These are phyloP conservation scores for Asclepias syriaca DNA, from an alignment of 257 asterid genomes.

Conservation along the genomic window DNA sequence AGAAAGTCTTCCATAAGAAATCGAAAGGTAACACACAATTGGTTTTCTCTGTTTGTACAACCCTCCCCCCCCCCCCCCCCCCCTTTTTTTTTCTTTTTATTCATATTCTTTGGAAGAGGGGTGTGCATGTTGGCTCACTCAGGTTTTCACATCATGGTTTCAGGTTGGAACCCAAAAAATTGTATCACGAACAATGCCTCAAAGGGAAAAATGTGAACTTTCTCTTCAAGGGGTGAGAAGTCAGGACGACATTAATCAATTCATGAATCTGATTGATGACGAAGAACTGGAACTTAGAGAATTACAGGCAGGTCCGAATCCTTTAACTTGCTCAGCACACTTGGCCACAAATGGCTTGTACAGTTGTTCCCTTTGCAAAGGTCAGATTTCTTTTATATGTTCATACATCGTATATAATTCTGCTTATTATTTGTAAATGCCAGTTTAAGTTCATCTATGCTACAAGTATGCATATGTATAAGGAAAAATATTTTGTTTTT, in stretches of 20 bases:
- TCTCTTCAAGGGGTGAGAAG: conserved; percentile 46
- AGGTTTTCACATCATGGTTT: conserved; percentile 19
- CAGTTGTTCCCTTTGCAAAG: conserved; percentile 97
- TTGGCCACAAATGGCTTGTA: conserved; percentile 54
- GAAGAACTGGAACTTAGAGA: conserved; percentile 94
- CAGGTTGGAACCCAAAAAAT: conserved; percentile 53
- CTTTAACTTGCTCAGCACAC: conserved; percentile 76
- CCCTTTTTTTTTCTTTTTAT: background rate
- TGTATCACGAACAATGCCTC: conserved; percentile 41
- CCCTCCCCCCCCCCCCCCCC: too few species aligned
- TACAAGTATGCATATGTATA: background rate
- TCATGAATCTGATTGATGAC: conserved; percentile 61
- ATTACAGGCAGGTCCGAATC: conserved; percentile 72
- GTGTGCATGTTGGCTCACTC: conserved; percentile 2
- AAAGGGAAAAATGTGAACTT: conserved; percentile 68
- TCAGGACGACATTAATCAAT: conserved; percentile 40
- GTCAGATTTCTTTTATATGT: conserved; percentile 27
- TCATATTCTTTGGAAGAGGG: background rate
- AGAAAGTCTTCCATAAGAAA: conserved; percentile 49
- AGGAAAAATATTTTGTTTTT: conserved; percentile 10
- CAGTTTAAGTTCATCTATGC: background rate
- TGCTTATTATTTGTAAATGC: background rate
- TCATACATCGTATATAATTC: background rate
- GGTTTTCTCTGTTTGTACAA: background rate
- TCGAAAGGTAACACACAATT: conserved; percentile 44